Evolutionary conservation across 768 basidiomycete genomes (phyloP), one percentile per base, ranked within the genome.

Genomic region (Pulveroboletus sp.): DNA sequence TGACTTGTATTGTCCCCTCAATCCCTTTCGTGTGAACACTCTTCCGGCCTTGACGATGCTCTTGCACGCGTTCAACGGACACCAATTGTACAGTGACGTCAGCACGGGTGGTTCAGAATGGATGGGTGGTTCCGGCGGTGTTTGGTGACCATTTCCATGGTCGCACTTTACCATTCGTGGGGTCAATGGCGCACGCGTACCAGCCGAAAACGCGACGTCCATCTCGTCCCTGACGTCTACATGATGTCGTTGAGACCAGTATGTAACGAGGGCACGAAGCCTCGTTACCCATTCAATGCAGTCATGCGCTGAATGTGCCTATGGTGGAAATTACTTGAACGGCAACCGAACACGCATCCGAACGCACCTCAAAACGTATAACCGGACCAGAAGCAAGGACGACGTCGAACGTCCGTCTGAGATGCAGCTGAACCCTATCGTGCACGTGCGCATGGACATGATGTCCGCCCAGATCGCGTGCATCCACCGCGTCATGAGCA

Each of bases 271-370:
- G 23, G 78, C 78, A 16, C 80, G 79, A 5, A 97, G 77, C 34
- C 83, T 77, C 43, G 80, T 76, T 42, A 96, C 82, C 95, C 94
- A 97, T 62, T 97, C 93, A 43, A 83, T 63, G 0, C 89, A 88
- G 38, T 85, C 74, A 27, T 63, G 71, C 47, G 79, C 72, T 20
- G 83, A 83, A 71, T 85, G 72, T 31, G 83, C 75, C 89, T 93
- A 53, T 36, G 24, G 22, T 32, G 29, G 23, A 29, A 12, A 38
- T 43, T 22, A 45, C 27, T 40, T 45, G 43, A 27, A 47, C 45
- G 22, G 26, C 16, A 38, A 40, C 45, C 41, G 6, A 45, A 8
- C 40, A 31, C 20, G 37, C 30, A 7, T 23, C 37, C n/a, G 22
- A 31, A 43, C 77, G 52, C 56, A 92, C 93, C 79, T 97, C 92